Percentiles rank a stretch among this genome's conserved stretches.
These are phyloP conservation scores for Ceratonia siliqua DNA, from an alignment of 306 rosid genomes.

Conservation along the genomic window DNA sequence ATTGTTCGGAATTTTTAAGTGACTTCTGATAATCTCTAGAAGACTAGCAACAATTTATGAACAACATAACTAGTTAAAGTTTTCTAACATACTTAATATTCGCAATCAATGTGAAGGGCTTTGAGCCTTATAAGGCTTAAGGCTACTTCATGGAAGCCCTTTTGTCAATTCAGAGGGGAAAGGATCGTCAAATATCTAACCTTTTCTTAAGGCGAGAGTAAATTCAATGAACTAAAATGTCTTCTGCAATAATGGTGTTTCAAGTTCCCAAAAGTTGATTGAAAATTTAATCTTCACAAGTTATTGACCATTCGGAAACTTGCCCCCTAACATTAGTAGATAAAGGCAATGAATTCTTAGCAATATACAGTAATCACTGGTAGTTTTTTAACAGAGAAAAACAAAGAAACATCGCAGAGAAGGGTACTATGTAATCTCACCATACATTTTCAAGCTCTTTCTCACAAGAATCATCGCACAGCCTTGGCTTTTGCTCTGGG, in stretches of 20 bases:
- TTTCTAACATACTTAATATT: not conserved
- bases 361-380: not conserved
- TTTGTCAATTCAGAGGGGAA: not conserved
- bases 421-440: constrained; percentile 68
- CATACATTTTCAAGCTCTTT: constrained; percentile 98
- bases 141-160: not conserved
- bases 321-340: not conserved
- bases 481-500: constrained; percentile 77
- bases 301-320: not conserved
- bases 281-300: not conserved
- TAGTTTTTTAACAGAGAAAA: not conserved
- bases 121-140: not conserved
- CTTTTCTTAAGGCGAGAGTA: not conserved
- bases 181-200: not conserved
- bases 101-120: not conserved
- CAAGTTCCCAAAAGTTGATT: not conserved
- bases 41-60: not conserved
- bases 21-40: not conserved
- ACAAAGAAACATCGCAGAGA: constrained; percentile 5
- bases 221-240: not conserved
- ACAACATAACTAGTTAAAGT: not conserved
- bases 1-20: not conserved
- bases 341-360: constrained; percentile 8
- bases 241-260: constrained; percentile 1
- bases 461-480: constrained; percentile 79